Evolutionary conservation across 306 rosid species (phyloP), one percentile per base, ranked within the genome.

Genomic region (Chamaecrista fasciculata): DNA sequence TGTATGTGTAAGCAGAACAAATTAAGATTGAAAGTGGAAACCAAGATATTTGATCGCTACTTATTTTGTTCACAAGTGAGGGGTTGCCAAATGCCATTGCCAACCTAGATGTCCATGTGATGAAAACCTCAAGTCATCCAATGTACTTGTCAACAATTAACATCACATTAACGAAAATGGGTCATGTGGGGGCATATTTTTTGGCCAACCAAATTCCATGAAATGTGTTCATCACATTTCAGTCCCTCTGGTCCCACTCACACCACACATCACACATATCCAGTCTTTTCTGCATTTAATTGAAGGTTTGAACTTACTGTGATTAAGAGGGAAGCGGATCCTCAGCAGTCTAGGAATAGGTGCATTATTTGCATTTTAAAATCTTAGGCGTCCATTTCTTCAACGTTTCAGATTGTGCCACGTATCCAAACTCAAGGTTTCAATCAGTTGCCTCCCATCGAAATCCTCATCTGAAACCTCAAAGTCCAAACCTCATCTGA

Each of bases 41-140:
- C 42, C 39, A 25, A 68, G 18, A 55, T 55, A 8, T 69, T 46
- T 60, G 66, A 48, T 77, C 48, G 11, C 66, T 31, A 28, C 29
- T 36, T 43, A 33, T 5, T 2, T 33, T 33, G 36, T 33, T 40
- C 46, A 40, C 2, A 2, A 20, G 15, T 39, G 51, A 66, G 51
- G 51, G 26, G 40, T 44, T 29, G 66, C 67, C 66, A 59, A 34
- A 40, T 40, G 65, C 67, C 66, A 34, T 10, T 40, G 65, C 67
- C 66, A 48, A 59, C 66, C 82, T 66, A 67, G 67, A 31, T 4
- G 25, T 57, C 61, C 68, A 44, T 33, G 78, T 47, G 76, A 62
- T 39, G 70, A 68, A 81, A 55, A 34, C 11, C 63, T 48, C 52
- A 62, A 71, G 4, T 50, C 75, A 66, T 57, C 63, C 19, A 72